Percentiles rank a stretch among this genome's conserved stretches.
Conservation (phyloP, 305 asterid genomes). For the Salvia sclarea region DNA sequence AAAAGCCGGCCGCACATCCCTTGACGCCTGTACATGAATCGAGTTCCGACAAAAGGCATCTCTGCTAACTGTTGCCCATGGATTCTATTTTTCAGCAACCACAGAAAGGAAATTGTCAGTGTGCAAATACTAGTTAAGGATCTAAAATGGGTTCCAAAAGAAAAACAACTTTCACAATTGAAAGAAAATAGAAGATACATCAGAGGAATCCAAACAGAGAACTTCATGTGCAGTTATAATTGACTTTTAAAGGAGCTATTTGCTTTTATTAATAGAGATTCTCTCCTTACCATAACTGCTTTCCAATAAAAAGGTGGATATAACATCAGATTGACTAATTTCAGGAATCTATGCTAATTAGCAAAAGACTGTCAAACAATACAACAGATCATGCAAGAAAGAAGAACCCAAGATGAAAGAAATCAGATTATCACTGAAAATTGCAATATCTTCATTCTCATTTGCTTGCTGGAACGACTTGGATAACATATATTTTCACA, state of each 20-base stretch:
- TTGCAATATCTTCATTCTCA: constrained; percentile 6
- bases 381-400: constrained; percentile 5
- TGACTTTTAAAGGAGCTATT: constrained; percentile 7
- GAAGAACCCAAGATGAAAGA: not conserved
- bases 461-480: constrained; percentile 21
- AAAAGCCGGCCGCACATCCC: constrained; percentile 87
- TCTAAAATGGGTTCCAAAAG: constrained; percentile 9
- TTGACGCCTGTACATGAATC: constrained; percentile 72
- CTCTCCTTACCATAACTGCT: constrained; percentile 16
- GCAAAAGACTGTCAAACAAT: constrained; percentile 21
- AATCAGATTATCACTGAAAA: constrained; percentile 1
- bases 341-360: constrained; percentile 20
- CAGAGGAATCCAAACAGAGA: constrained; percentile 1
- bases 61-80: constrained; percentile 81
- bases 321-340: constrained; percentile 10
- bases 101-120: constrained; percentile 30
- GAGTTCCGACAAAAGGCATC: constrained; percentile 94
- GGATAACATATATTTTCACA: constrained; percentile 18
- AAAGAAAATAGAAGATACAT: constrained; percentile 17
- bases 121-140: not conserved
- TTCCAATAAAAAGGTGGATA: not conserved
- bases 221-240: constrained; percentile 14
- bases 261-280: constrained; percentile 5
- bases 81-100: constrained; percentile 48
- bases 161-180: not conserved